These are phyloP conservation scores for Echinosophora koreensis DNA, from an alignment of 306 rosid genomes.

Conservation along the genomic window DNA sequence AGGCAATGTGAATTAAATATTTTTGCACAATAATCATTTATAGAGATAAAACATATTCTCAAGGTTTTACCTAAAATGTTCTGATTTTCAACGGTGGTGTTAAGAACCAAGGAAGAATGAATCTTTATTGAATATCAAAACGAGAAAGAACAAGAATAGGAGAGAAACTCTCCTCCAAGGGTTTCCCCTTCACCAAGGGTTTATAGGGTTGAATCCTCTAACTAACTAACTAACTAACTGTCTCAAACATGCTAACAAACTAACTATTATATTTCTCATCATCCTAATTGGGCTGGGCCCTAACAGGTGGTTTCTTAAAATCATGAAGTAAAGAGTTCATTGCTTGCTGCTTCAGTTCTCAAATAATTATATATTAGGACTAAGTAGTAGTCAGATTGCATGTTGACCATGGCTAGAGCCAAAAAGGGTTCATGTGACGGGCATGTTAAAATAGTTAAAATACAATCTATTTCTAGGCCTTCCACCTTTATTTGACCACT, in stretches of 20 bases:
- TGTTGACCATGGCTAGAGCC: constrained; percentile 22
- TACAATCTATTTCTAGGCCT: constrained; percentile 24
- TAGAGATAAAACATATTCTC: constrained; percentile 21
- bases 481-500: constrained; percentile 36
- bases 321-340: constrained; percentile 22
- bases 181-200: too few relatives aligned
- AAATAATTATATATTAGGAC: constrained; percentile 16
- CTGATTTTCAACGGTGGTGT: neutral
- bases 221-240: too few relatives aligned
- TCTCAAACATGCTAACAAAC: too few relatives aligned
- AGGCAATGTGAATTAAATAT: constrained; percentile 5
- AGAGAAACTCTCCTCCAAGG: too few relatives aligned
- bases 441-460: constrained; percentile 41
- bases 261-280: too few relatives aligned
- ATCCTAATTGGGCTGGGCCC: too few relatives aligned
- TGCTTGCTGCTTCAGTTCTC: constrained; percentile 33
- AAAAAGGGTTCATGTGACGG: constrained; percentile 10
- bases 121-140: too few relatives aligned
- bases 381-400: constrained; percentile 32
- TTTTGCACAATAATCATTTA: constrained; percentile 36
- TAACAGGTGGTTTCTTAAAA: constrained; percentile 1
- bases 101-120: too few relatives aligned
- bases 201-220: too few relatives aligned
- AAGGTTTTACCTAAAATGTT: constrained; percentile 31
- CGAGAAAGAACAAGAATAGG: too few relatives aligned